Evolutionary conservation across 345 rosid genomes (phyloP).

Genomic region (Melaleuca alternifolia): DNA sequence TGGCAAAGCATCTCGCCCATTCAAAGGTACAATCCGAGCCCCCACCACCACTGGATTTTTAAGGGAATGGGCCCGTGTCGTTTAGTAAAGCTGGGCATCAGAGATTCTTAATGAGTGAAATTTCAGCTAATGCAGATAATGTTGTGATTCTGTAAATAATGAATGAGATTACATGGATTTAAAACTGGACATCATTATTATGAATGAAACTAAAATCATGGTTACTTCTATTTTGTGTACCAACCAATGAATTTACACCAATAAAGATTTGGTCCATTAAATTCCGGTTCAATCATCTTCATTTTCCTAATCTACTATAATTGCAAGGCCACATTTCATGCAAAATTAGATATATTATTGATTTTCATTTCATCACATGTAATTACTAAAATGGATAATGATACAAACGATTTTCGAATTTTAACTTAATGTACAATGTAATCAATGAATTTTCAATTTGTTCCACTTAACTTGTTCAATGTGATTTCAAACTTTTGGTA

Average conservation of each 20-base stretch:
- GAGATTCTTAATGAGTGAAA: background rate
- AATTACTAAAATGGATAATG: background rate
- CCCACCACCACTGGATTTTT: background rate
- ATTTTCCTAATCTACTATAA: background rate
- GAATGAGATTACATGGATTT: background rate
- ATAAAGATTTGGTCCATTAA: background rate
- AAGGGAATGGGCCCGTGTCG: background rate
- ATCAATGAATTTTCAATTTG: too few relatives aligned
- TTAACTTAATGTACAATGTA: too few relatives aligned
- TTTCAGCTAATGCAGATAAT: background rate
- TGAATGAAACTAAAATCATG: background rate
- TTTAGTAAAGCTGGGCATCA: background rate
- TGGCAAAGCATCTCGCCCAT: background rate
- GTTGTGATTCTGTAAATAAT: background rate
- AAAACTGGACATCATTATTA: background rate
- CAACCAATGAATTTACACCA: background rate
- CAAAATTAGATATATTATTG: background rate
- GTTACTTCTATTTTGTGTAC: background rate
- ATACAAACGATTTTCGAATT: too few relatives aligned
- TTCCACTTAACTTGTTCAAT: too few relatives aligned
- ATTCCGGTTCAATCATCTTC: background rate
- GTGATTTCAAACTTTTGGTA: too few relatives aligned
- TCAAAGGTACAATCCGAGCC: background rate
- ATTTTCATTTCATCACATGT: fast-evolving
- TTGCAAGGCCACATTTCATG: background rate